These are phyloP conservation scores for Saposhnikovia divaricata DNA, from an alignment of 129 eudicot species.

Conservation along the genomic window DNA sequence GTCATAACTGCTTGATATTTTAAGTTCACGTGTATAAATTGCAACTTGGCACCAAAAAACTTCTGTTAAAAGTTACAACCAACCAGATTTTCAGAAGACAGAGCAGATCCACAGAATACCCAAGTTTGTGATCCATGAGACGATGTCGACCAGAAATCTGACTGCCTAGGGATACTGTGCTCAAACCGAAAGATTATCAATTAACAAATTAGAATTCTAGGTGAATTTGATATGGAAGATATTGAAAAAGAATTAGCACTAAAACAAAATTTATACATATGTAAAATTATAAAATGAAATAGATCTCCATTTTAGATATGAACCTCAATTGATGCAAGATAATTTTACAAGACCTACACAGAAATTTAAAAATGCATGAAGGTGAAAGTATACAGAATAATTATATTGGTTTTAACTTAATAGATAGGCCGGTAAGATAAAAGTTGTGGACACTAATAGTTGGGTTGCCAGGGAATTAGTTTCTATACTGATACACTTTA, in stretches of 20 bases:
- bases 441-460: neutral
- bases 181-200: neutral
- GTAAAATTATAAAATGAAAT: neutral
- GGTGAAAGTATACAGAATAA: neutral
- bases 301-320: too few relatives aligned
- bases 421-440: neutral
- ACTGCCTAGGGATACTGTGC: slow-evolving; percentile 23
- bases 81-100: slow-evolving; percentile 74
- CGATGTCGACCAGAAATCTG: slow-evolving; percentile 26
- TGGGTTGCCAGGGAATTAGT: slow-evolving; percentile 2
- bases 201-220: neutral
- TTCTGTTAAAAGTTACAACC: neutral
- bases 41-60: neutral
- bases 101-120: slow-evolving; percentile 81
- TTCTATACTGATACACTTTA: slow-evolving; percentile 26
- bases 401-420: neutral
- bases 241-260: neutral
- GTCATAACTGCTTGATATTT: neutral
- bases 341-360: neutral
- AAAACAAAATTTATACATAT: neutral
- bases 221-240: neutral
- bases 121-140: slow-evolving; percentile 30
- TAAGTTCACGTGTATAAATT: neutral
- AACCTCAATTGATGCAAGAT: neutral
- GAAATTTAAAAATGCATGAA: neutral